Base-by-base conservation (phyloP, 2,329 filamentous ascomycete genomes). In the Myriosclerotinia curreyana region DNA sequence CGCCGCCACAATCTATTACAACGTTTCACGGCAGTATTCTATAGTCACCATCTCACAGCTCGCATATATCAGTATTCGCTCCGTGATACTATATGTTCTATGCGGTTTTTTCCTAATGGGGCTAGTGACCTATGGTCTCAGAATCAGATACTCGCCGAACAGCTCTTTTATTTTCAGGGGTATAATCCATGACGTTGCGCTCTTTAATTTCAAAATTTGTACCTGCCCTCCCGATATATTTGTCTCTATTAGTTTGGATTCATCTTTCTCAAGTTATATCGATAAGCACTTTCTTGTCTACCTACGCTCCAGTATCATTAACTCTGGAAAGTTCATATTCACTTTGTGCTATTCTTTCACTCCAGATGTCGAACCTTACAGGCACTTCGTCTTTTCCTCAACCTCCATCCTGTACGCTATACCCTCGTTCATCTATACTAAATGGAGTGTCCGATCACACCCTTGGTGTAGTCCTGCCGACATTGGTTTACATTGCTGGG, bases 371-470 rank as follows among this genome's bases (percentile, higher is more conserved):
- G 42, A 58, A 48, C 34, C n/a, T 58, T 28, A 48, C 28, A 6
- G 42, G 11, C 7, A 34, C 14, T 46, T 46, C 20, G 9, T 46
- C 54, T 12, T 25, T 12, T 48, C 42, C 28, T 28, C 4, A 28
- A 22, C 12, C 28, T 15, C 28, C 54, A 36, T 36, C 54, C 22
- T 58, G 54, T 9, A n/a, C 42, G 20, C 14, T 58, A 22, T 22
- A 58, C 1, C 28, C 54, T 58, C 54, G 28, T 15, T 22, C 54
- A 58, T 31, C 54, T 36, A 6, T 58, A 15, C 20, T 58, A 25
- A 14, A 20, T 17, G 60, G 60, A 38, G 31, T 55, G 3, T 49
- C 59, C 4, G 59, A 61, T 42, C 59, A 61, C 11, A 61, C 48
- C 2, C 25, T 61, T n/a, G 48, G 59, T 34, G 48, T 51, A n/a